Evolutionary conservation across 768 basidiomycete genomes (phyloP), one percentile per base, ranked within the genome.

Genomic region (Suillus spraguei): DNA sequence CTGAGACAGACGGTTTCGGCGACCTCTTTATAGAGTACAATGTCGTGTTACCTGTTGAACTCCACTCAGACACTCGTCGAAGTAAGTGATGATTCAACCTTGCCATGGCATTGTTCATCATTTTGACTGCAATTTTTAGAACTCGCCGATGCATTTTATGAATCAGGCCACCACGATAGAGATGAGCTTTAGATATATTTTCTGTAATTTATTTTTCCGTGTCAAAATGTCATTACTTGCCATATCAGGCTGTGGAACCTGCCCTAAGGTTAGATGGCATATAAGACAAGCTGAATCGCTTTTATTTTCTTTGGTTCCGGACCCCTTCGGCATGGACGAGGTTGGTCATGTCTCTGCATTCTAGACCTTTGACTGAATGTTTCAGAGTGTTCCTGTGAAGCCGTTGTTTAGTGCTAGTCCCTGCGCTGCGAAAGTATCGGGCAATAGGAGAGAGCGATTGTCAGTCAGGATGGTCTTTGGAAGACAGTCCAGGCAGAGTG

Each of bases 21-120:
- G 89, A 97, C 73, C 79, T 99, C 54, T 99, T 87, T 69, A 83
- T 99, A 60, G 96, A 98, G 75, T 99, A 97, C 78, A 93, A 86
- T 62, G 93, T 99, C 56, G 89, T 99, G 20, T 77, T 99, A 60
- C 97, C 97, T 4, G 77, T 84, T 56, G 83, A 89, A 61, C 76
- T 99, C 39, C 81, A 88, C 55, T 70, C 85, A 56, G 84, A 89
- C 56, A 85, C 85, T 64, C 87, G 87, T 69, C 83, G 80, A 73
- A 92, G 97, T 98, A 73, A 82, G 95, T 83, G 22, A 20, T 38
- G 32, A 49, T 53, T 46, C 10, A 11, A 20, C 32, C 52, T 33
- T 32, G 14, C 60, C 58, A n/a, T 24, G 10, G 39, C 17, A 17
- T 38, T 32, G 32, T 39, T 54, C 59, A 17, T 49, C 22, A 10